phyloP scores from a whole-genome alignment of 495 filamentous ascomycete genomes.

The Hypoxylon subgilvum region DNA sequence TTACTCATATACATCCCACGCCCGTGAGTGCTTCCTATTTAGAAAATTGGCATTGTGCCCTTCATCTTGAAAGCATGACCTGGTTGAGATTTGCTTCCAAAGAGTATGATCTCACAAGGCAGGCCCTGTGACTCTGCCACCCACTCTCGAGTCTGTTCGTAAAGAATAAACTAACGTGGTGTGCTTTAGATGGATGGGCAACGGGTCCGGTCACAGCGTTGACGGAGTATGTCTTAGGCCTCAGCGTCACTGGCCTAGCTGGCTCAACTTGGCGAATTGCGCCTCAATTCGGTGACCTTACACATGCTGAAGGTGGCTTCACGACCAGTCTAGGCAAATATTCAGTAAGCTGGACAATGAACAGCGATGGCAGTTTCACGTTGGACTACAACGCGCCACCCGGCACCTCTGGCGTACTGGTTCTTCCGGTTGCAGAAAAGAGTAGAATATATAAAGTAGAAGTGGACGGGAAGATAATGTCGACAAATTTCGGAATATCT shows the following conservation, averaged over 20 bases:
- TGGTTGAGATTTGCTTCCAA: no score
- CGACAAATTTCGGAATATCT: neutral
- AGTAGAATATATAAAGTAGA: conserved; percentile 2
- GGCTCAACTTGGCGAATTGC: conserved; percentile 62
- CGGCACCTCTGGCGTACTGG: conserved; percentile 19
- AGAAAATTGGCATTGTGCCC: no score
- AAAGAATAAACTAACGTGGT: neutral
- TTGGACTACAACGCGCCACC: conserved; percentile 20
- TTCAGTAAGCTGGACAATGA: conserved; percentile 13
- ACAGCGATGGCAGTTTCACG: conserved; percentile 8
- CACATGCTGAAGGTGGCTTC: conserved; percentile 62
- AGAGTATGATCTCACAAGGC: neutral
- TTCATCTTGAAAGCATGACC: no score
- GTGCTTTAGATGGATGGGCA: conserved; percentile 58
- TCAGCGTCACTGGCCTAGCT: conserved; percentile 56
- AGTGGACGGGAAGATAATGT: conserved; percentile 15
- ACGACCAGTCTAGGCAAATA: conserved; percentile 61
- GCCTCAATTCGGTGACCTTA: conserved; percentile 65
- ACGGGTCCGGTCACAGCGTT: conserved; percentile 65
- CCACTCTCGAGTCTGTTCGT: neutral
- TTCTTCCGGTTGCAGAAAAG: conserved; percentile 13
- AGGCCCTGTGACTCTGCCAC: no score
- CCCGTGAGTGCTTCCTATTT: conserved; percentile 44
- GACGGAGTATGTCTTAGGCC: conserved; percentile 62
- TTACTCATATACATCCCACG: conserved; percentile 61